Base-by-base conservation (phyloP, 768 basidiomycete genomes). In the Lyophyllum decastes region DNA sequence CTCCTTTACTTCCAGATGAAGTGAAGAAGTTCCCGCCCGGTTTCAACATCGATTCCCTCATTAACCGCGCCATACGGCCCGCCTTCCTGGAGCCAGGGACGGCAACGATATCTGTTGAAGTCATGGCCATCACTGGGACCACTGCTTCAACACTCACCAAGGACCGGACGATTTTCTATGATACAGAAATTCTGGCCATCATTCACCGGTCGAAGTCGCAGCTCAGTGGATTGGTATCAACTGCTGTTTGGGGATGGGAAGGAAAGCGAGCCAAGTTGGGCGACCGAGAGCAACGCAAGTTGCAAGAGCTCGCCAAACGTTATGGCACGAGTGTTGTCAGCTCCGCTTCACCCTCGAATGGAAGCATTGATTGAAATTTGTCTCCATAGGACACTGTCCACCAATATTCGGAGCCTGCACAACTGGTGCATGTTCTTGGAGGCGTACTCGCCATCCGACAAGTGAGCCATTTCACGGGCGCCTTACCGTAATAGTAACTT, bases 181-280 rank as follows among this genome's bases (percentile, higher is more conserved):
- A 94, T 52, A 73, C 79, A 1, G 92, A 94, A 66, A 73, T 85
- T 8, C 73, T 92, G 19, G 84, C 81, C 1, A 77, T 94, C 50
- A 76, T 94, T 14, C 82, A 91, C 67, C 82, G 92, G 14, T 79
- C 74, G 22, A 94, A 92, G 69, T 82, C 82, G 0, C 83, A 75
- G 54, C 74, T 79, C n/a, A 85, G 71, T 33, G 87, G 88, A 12
- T 76, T 94, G 16, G 90, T 84, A 3, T 76, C 77, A 24, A 92
- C 87, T 5, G 80, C 78, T 21, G 80, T 94, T 17, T 94, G 90
- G 90, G 82, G 81, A 21, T 94, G 92, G 92, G 73, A 76, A 17
- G 92, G 92, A 0, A 83, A 78, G 52, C 75, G 75, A 38, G 77
- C 81, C 46, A 73, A 70, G 21, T 63, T 80, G 27, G 82, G 82